Evolutionary conservation across 2,329 filamentous ascomycete genomes (phyloP).

Genomic region (Cladorrhinum sp.): DNA sequence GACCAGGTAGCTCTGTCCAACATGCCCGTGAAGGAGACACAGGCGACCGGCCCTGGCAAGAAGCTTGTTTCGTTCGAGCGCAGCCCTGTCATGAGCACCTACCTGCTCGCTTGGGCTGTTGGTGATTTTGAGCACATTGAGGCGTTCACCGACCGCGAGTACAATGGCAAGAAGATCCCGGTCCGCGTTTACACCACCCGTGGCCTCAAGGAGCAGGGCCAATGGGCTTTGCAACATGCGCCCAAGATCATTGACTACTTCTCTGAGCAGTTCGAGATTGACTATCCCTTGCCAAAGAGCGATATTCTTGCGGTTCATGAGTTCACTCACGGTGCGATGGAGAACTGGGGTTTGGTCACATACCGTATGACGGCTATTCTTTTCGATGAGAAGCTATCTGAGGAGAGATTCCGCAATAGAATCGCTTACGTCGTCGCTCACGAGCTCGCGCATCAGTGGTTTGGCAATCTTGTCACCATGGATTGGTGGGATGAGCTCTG

Average conservation of each 20-base stretch:
- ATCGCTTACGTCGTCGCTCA: constrained; percentile 98
- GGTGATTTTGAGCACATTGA: constrained; percentile 98
- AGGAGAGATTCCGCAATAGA: constrained; percentile 85
- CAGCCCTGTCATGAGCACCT: constrained; percentile 87
- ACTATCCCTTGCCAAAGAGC: constrained; percentile 89
- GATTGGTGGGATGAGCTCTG: constrained; percentile 98
- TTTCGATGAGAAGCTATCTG: constrained; percentile 91
- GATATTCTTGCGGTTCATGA: constrained; percentile 90
- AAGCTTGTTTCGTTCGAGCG: constrained; percentile 76
- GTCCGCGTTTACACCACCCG: constrained; percentile 94
- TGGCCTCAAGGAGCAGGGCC: constrained; percentile 89
- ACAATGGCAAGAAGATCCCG: constrained; percentile 86
- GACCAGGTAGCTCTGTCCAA: constrained; percentile 90
- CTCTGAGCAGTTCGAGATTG: constrained; percentile 88
- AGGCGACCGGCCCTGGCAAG: constrained; percentile 59
- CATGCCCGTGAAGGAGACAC: constrained; percentile 80
- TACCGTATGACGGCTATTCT: constrained; percentile 93
- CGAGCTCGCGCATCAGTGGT: constrained; percentile 97
- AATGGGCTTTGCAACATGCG: constrained; percentile 84
- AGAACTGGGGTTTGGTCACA: constrained; percentile 95
- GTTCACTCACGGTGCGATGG: constrained; percentile 86
- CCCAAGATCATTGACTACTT: constrained; percentile 95
- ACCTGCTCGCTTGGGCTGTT: constrained; percentile 88
- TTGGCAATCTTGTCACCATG: constrained; percentile 96
- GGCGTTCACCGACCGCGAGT: constrained; percentile 81